These are phyloP conservation scores for Patellifolia procumbens DNA, from an alignment of 179 eudicot genomes.

Conservation along the genomic window DNA sequence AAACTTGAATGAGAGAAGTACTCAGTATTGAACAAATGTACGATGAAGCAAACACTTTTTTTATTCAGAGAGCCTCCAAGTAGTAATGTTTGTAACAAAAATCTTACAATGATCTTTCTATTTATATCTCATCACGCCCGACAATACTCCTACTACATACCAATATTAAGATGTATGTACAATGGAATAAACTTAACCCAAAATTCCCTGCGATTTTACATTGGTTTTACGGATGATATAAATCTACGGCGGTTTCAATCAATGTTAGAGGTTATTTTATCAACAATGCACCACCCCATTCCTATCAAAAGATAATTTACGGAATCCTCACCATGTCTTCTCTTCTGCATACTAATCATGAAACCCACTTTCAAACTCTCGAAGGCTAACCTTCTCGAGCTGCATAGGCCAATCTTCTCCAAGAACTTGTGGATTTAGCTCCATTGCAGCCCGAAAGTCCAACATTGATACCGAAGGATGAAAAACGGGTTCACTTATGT, in stretches of 20 bases:
- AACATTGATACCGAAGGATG: slow-evolving; percentile 39
- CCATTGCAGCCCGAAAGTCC: slow-evolving; percentile 69
- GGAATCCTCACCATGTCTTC: slow-evolving; percentile 10
- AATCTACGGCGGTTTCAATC: slow-evolving; percentile 20
- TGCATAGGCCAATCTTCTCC: slow-evolving; percentile 72
- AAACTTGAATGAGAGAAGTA: background rate
- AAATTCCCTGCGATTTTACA: slow-evolving; percentile 23
- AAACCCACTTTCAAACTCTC: slow-evolving; percentile 36
- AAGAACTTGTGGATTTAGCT: slow-evolving; percentile 52
- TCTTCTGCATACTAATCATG: slow-evolving; percentile 22
- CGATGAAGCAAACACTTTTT: slow-evolving; percentile 12
- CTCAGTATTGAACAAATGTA: background rate
- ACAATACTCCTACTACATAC: slow-evolving; percentile 19
- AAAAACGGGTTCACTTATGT: slow-evolving; percentile 25
- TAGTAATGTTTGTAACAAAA: slow-evolving; percentile 19
- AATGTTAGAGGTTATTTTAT: slow-evolving; percentile 36
- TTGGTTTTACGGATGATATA: slow-evolving; percentile 21
- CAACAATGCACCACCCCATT: slow-evolving; percentile 27
- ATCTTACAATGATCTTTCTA: slow-evolving; percentile 23
- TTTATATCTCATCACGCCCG: slow-evolving; percentile 16
- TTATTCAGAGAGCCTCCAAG: slow-evolving; percentile 5
- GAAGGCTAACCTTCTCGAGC: slow-evolving; percentile 55
- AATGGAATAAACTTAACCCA: slow-evolving; percentile 15
- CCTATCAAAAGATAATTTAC: slow-evolving; percentile 30
- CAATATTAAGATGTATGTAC: slow-evolving; percentile 22